Percentiles rank a stretch among this genome's conserved stretches.
These are phyloP conservation scores for Kazachstania kunashirensis DNA, from an alignment of 805 yeast species.

Conservation along the genomic window DNA sequence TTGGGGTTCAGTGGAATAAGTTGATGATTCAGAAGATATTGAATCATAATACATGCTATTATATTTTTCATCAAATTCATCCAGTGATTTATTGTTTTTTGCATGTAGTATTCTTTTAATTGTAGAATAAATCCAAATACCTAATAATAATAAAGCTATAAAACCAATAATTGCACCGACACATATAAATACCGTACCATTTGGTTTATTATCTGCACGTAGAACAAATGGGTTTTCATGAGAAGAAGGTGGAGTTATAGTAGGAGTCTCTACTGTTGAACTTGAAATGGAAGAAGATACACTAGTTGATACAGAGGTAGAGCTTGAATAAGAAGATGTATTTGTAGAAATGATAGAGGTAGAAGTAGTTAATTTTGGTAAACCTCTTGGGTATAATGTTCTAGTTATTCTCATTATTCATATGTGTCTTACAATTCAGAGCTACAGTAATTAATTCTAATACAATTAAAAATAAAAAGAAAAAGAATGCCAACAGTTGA, in stretches of 20 bases:
- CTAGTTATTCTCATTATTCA: not conserved
- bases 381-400: not conserved
- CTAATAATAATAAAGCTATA: not conserved
- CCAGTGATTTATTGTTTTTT: not conserved
- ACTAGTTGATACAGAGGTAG: not conserved
- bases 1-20: no score
- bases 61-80: no score
- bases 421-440: no score
- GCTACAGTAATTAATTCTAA: no score
- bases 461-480: no score
- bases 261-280: constrained; percentile 11
- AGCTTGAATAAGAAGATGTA: not conserved
- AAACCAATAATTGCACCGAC: constrained; percentile 44
- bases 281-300: not conserved
- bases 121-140: not conserved
- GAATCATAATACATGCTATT: no score
- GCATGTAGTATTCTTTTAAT: not conserved
- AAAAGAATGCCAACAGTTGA: no score
- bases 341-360: constrained; percentile 23
- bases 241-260: constrained; percentile 43
- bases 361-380: constrained; percentile 14
- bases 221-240: constrained; percentile 54
- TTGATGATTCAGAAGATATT: no score
- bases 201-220: constrained; percentile 38
- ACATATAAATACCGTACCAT: constrained; percentile 74